phyloP scores from a whole-genome alignment of 192 early-diverging fungal genomes.

The Thoreauomyces humboldtii region DNA sequence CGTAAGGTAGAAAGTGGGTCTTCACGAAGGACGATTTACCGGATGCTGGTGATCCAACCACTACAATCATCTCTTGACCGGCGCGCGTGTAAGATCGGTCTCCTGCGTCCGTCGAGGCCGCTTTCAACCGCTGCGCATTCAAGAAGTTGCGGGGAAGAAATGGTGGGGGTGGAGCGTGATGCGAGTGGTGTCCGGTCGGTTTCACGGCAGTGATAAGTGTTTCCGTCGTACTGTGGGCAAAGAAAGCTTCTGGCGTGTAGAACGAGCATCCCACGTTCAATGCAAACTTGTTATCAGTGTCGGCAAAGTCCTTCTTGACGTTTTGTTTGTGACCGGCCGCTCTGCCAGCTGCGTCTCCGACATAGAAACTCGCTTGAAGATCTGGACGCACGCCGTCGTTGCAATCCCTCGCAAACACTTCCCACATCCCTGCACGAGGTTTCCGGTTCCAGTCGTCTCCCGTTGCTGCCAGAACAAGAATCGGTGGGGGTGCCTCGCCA shows the following conservation, averaged over 20 bases:
- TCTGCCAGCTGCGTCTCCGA: slow-evolving; percentile 94
- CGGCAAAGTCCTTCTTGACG: slow-evolving; percentile 71
- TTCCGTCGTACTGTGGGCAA: slow-evolving; percentile 20
- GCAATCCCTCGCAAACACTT: slow-evolving; percentile 39
- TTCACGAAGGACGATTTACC: slow-evolving; percentile 79
- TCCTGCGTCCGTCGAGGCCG: background rate
- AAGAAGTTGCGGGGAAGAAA: slow-evolving; percentile 24
- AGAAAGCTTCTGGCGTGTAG: slow-evolving; percentile 82
- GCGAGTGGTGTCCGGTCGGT: slow-evolving; percentile 1
- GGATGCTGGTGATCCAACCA: slow-evolving; percentile 79
- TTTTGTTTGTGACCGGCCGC: slow-evolving; percentile 51
- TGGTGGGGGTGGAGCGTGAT: slow-evolving; percentile 2
- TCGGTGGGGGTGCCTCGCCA: slow-evolving; percentile 48
- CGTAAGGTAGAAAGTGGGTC: slow-evolving; percentile 58
- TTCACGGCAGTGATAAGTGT: background rate
- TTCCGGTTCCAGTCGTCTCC: slow-evolving; percentile 71
- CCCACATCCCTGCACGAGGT: slow-evolving; percentile 72
- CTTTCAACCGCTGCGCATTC: background rate
- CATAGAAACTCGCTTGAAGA: slow-evolving; percentile 65
- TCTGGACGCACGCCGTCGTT: slow-evolving; percentile 44
- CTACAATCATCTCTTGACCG: slow-evolving; percentile 59
- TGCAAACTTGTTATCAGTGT: slow-evolving; percentile 84
- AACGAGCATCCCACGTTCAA: slow-evolving; percentile 70
- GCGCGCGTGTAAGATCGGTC: too few species aligned
- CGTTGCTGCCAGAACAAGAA: slow-evolving; percentile 70